Evolutionary conservation across 768 basidiomycete species (phyloP).

Genomic region (Boletus edulis): DNA sequence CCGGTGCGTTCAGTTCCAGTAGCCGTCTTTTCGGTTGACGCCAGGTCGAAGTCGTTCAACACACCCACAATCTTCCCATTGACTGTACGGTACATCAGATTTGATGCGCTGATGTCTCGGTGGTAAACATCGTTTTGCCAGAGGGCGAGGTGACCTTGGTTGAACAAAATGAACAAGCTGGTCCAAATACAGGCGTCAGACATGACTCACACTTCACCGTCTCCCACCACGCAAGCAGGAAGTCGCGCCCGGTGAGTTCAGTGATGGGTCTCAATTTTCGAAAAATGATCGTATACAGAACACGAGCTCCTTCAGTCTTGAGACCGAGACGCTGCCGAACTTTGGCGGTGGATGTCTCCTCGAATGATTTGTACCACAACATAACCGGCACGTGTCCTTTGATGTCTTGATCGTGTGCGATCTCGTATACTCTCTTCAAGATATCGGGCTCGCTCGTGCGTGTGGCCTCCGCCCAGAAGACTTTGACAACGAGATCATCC

Average conservation of each 20-base stretch:
- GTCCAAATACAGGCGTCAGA: too few relatives aligned
- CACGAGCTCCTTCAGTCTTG: neutral
- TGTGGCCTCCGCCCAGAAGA: neutral
- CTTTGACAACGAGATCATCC: neutral
- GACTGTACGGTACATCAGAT: neutral
- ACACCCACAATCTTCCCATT: neutral
- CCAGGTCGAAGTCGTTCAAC: neutral
- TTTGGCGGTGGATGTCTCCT: neutral
- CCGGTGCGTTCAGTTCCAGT: too few relatives aligned
- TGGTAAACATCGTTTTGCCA: neutral
- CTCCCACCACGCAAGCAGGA: too few relatives aligned
- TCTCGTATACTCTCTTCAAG: too few relatives aligned
- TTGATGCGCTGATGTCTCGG: neutral
- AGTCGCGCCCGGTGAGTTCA: neutral
- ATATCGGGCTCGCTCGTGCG: conserved; percentile 1
- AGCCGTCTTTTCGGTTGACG: neutral
- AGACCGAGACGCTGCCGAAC: neutral
- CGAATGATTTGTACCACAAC: neutral
- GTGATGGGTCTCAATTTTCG: neutral
- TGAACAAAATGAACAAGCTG: too few relatives aligned
- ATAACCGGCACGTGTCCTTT: neutral
- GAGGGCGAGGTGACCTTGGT: neutral
- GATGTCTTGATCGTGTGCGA: too few relatives aligned
- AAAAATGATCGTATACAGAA: conserved; percentile 2
- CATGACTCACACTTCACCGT: too few relatives aligned